These are phyloP conservation scores for Bocquillonia castaneifolia DNA, from an alignment of 441 rosid genomes.

Conservation along the genomic window DNA sequence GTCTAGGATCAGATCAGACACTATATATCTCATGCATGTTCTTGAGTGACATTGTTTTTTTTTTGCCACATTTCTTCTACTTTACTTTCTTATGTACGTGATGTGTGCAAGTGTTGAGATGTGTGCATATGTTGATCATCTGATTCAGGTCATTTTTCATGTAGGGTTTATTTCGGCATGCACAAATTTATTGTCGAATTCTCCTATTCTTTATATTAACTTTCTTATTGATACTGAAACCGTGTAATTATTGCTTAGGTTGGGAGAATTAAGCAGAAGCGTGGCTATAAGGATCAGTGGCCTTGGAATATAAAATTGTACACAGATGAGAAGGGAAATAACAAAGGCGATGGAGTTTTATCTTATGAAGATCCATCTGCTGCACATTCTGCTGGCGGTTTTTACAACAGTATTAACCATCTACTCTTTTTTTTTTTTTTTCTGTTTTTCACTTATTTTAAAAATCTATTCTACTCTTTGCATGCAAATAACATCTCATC, in stretches of 20 bases:
- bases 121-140: neutral
- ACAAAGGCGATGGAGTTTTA: conserved; percentile 84
- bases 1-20: neutral
- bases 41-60: neutral
- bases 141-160: neutral
- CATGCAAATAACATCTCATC: neutral
- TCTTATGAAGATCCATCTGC: conserved; percentile 94
- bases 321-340: conserved; percentile 85
- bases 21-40: neutral
- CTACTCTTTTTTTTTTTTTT: neutral
- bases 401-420: conserved; percentile 57
- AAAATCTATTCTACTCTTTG: conserved; percentile 5
- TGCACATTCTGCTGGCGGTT: conserved; percentile 87
- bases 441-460: neutral
- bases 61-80: neutral
- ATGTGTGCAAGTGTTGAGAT: too few relatives aligned
- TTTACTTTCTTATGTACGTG: neutral
- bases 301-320: conserved; percentile 90
- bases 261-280: conserved; percentile 91
- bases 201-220: neutral
- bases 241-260: conserved; percentile 40
- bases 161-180: neutral
- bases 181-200: neutral
- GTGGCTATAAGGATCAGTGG: conserved; percentile 97
- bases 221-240: conserved; percentile 2